Evolutionary conservation across 108 stramenopile genomes (phyloP), one percentile per base, ranked within the genome.

Genomic region (Fistulifera pelliculosa): DNA sequence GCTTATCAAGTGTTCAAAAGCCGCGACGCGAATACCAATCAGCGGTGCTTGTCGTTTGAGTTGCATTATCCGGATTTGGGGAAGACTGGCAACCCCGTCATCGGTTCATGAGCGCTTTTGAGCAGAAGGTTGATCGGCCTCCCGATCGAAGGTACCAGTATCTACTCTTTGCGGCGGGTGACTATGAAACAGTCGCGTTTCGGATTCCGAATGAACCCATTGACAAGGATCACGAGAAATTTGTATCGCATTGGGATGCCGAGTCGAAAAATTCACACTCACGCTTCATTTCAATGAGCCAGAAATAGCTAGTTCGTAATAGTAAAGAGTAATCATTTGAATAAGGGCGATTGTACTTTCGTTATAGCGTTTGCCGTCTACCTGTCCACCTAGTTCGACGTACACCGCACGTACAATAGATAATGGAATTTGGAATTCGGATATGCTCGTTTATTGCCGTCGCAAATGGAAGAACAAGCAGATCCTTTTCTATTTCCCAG

Each of bases 31-130:
- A 74, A 83, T 0, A 87, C 85, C n/a, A 78, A 90, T 49, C 94
- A 94, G 49, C 83, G 97, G 8, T 90, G 93, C 60, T 68, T 99
- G 27, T 74, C 81, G 22, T 99, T 99, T 70, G 91, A 96, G 62
- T 63, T 99, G 58, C 82, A 83, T 60, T 99, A 92, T 75, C 96
- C 97, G 6, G 95, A 99, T 57, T 83, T 95, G 31, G 93, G 18
- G 82, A 81, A 17, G 90, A 74, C 40, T 51, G 75, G 13, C 96
- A 96, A 69, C 99, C 99, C n/a, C 80, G 97, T 22, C 96, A 98
- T 80, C 87, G 99, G 28, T 98, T 99, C 80, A 99, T 99, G 99
- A 83, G 80, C 38, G 94, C 99, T 48, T 99, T 89, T 79, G 97
- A 98, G 76, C 99, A 99, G 75, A 63, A 79, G 42, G 90, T 97